These are phyloP conservation scores for Exidia glandulosa DNA, from an alignment of 768 basidiomycete species.

Conservation along the genomic window DNA sequence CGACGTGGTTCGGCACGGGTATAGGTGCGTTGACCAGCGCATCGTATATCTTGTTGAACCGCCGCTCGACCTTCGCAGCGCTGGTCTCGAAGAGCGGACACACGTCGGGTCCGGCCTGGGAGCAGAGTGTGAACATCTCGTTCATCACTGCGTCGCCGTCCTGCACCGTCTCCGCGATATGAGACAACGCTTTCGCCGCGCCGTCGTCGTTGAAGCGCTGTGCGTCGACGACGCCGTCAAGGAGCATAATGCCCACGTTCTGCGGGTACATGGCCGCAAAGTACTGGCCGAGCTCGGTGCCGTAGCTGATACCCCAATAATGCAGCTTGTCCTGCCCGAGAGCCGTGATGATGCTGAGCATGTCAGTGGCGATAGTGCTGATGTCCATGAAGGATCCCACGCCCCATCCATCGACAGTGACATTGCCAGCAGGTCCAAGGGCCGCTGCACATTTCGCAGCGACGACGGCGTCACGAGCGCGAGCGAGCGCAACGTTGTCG, in stretches of 20 bases:
- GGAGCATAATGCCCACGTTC: constrained; percentile 3
- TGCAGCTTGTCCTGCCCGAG: constrained; percentile 5
- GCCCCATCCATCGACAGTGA: not conserved
- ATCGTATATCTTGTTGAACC: not conserved
- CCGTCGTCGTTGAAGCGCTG: not conserved
- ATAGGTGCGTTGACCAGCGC: not conserved
- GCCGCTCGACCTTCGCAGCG: not conserved
- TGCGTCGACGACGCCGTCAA: constrained; percentile 8
- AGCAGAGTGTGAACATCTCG: not conserved
- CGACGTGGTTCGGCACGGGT: not conserved
- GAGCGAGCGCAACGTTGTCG: not conserved
- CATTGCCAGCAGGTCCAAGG: not conserved
- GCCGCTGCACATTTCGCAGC: not conserved
- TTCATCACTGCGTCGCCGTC: not conserved
- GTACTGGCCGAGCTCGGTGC: constrained; percentile 10
- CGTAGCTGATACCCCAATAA: constrained; percentile 13
- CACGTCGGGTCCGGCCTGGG: not conserved
- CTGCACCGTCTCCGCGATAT: no score
- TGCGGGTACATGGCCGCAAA: constrained; percentile 16
- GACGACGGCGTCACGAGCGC: not conserved
- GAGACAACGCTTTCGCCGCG: not conserved
- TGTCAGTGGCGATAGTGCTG: not conserved
- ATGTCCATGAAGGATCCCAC: not conserved
- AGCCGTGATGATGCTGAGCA: not conserved
- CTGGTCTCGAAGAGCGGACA: not conserved